Base-by-base conservation (phyloP, 345 rosid species). In the Pistacia integerrima region DNA sequence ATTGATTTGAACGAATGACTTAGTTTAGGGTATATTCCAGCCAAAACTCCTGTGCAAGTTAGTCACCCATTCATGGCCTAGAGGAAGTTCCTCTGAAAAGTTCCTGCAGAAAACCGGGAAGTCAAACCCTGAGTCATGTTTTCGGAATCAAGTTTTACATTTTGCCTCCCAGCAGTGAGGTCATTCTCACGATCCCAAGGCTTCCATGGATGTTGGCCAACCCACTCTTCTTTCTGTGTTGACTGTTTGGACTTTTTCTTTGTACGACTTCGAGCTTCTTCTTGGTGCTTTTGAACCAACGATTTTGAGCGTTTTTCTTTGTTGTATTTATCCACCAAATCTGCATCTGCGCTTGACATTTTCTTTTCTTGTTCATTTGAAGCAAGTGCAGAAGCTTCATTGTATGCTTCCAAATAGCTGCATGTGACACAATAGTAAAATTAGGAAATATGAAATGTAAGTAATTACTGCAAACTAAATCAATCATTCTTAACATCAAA, bases 181-280 rank as follows among this genome's bases (percentile, higher is more conserved):
- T 93, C 99, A 79, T 91, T 93, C 78, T 95, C 98, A 5, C 97
- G 88, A 74, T 95, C 99, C 98, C 97, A 93, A 8, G 99, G 99
- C 85, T 89, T 96, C 98, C 98, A 96, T 5, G 97, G 97, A 83
- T 93, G 99, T 9, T 93, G 85, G 41, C 92, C 98, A 4, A 61
- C 82, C 98, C 99, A 94, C 77, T 93, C 99, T 64, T 84, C 94
- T 60, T 88, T 90, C 81, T 89, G 92, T 12, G 61, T 20, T 20
- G 67, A 77, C 82, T 35, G 67, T 41, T 59, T 64, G 33, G 80
- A 82, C 77, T 91, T 92, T 71, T 90, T 92, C 92, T 90, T 91
- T 8, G 85, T 59, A 28, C 78, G 81, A 67, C 70, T 82, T 49
- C 69, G 75, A 33, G 87, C 44, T 82, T 84, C 94, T 61, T 93